phyloP scores from a whole-genome alignment of 257 asterid species.

The Petrea volubilis region DNA sequence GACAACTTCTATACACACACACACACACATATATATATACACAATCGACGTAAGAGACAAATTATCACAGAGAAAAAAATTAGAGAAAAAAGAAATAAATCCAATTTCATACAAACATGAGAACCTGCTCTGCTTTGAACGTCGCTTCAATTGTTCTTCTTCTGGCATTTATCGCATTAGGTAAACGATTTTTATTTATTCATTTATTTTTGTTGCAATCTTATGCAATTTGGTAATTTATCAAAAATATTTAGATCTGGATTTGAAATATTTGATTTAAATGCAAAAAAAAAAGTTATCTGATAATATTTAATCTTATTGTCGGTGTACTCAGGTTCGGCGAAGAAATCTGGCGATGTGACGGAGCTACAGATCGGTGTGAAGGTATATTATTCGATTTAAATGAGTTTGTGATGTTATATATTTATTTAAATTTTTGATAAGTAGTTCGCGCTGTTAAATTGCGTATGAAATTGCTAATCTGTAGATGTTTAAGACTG shows the following conservation, averaged over 20 bases:
- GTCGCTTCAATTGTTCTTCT: constrained; percentile 39
- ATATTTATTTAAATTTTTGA: too few relatives aligned
- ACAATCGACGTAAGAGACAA: constrained; percentile 7
- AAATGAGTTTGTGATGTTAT: not conserved
- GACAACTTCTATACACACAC: not conserved
- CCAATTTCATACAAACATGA: constrained; percentile 39
- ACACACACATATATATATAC: constrained; percentile 4
- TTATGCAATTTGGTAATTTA: not conserved
- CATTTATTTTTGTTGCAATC: not conserved
- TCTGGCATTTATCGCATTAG: constrained; percentile 42
- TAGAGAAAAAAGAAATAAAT: not conserved
- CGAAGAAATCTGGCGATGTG: constrained; percentile 88
- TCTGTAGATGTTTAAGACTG: not conserved
- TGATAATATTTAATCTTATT: not conserved
- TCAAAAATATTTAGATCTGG: constrained; percentile 16
- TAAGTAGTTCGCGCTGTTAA: not conserved
- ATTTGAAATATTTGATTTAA: not conserved
- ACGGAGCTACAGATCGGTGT: constrained; percentile 93
- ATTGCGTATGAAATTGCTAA: not conserved
- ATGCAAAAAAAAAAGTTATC: not conserved
- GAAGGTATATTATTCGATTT: constrained; percentile 50
- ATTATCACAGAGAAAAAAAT: not conserved
- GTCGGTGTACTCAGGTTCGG: constrained; percentile 44
- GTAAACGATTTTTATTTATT: constrained; percentile 33
- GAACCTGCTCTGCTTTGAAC: constrained; percentile 31